Evolutionary conservation across 2,329 filamentous ascomycete genomes (phyloP).

Genomic region (Cladophialophora carrionii): DNA sequence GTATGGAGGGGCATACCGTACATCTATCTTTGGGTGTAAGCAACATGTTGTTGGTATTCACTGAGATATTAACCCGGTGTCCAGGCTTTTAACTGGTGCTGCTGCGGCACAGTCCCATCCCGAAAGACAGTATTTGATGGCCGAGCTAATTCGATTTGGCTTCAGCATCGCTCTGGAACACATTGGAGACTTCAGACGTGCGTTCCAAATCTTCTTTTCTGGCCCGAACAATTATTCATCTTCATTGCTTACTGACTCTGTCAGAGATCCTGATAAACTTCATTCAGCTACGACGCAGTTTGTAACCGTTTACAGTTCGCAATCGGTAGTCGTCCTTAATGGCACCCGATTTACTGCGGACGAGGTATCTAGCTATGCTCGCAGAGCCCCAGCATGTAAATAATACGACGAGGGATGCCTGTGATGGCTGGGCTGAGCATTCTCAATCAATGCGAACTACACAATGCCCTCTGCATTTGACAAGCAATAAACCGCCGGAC

Average conservation of each 20-base stretch:
- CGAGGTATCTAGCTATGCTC: background rate
- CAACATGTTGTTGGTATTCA: background rate
- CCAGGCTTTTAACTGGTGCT: conserved; percentile 19
- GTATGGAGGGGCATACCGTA: conserved; percentile 22
- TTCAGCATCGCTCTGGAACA: conserved; percentile 26
- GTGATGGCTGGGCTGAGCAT: background rate
- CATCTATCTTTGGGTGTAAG: conserved; percentile 26
- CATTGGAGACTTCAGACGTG: conserved; percentile 21
- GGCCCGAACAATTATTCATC: background rate
- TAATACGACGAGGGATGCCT: background rate
- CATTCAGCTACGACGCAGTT: conserved; percentile 19
- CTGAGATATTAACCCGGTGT: background rate
- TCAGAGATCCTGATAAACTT: conserved; percentile 23
- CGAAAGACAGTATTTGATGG: conserved; percentile 24
- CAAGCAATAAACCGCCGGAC: background rate
- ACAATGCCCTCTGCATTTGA: background rate
- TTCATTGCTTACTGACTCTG: background rate
- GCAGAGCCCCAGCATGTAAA: background rate
- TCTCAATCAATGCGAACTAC: background rate
- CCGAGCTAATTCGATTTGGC: conserved; percentile 22
- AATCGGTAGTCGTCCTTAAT: background rate
- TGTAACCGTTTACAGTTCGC: background rate
- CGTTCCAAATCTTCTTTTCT: background rate
- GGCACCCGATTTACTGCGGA: background rate
- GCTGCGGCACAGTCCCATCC: conserved; percentile 19